Conservation (phyloP, 2,329 filamentous ascomycete species). For the Penicillium sp. region DNA sequence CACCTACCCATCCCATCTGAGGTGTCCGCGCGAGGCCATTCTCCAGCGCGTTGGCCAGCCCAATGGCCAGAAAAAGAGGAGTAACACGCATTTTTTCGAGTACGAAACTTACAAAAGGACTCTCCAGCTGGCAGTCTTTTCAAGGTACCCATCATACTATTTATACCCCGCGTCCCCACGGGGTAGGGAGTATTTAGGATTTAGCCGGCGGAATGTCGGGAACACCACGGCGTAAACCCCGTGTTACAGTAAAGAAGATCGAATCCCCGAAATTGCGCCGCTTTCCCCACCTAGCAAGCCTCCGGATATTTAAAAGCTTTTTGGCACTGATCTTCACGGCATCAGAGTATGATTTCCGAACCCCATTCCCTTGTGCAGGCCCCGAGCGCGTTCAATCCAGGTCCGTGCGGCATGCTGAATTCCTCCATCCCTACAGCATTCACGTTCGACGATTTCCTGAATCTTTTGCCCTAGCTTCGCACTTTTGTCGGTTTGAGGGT, state of each 20-base stretch:
- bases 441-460: conserved; percentile 60
- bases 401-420: conserved; percentile 46
- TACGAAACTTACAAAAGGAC: too few relatives aligned
- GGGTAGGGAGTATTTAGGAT: neutral
- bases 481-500: neutral
- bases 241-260: neutral
- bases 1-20: conserved; percentile 44
- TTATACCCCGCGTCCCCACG: conserved; percentile 5
- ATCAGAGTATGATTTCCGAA: neutral
- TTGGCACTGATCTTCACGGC: neutral
- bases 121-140: neutral
- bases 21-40: conserved; percentile 46
- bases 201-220: neutral
- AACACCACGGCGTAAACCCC: neutral
- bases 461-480: conserved; percentile 48
- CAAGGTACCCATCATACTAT: neutral
- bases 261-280: conserved; percentile 1
- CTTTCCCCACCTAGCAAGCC: neutral
- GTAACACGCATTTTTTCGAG: conserved; percentile 4
- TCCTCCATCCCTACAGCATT: conserved; percentile 48
- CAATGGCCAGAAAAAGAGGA: conserved; percentile 10
- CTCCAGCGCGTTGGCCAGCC: conserved; percentile 30
- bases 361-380: conserved; percentile 44
- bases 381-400: conserved; percentile 55
- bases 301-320: neutral